Evolutionary conservation across 805 yeast genomes (phyloP), one percentile per base, ranked within the genome.

Genomic region (Yarrowia sp.): DNA sequence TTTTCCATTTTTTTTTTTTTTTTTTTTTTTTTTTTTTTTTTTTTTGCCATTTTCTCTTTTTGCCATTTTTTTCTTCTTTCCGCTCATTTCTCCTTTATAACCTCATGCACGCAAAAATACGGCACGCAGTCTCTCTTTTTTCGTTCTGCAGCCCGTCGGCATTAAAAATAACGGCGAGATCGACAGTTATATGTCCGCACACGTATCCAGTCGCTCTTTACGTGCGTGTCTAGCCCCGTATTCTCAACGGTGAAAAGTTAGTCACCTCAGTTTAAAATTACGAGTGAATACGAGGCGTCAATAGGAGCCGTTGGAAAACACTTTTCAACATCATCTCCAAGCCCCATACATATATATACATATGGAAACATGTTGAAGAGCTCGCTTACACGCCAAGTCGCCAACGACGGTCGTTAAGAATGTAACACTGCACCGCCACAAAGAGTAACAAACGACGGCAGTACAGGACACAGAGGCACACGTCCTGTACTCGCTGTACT

Each of bases 361-460:
- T 43, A 16, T 43, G 48, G 48, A 43, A 43, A 45, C 48, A 45
- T 45, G 48, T 45, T 45, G 46, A 16, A 7, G 40, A 38, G 3
- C 19, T 49, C 55, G 55, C 55, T 49, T 49, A 49, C 40, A 32
- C 55, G 55, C 55, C 55, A 49, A 49, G 55, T 49, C 55, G 55
- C 55, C 55, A 32, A n/a, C 22, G 14, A 32, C 38, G 9, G 16
- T 49, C 40, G 55, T 49, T 49, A 49, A 49, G 55, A 49, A 49
- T 49, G 55, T 49, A 49, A 8, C 8, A 15, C 55, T 49, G 55
- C 55, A 49, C 40, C 0, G 38, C 8, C 50, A 22, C 19, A 26
- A 26, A 26, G 32, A 26, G 32, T 5, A 26, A 26, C 32, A 26
- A 26, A 26, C 32, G 32, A 26, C 32, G 4, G 32, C 7, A 26